Conservation (phyloP, 371 early-diverging fungal species). For the Mucor racemosus region DNA sequence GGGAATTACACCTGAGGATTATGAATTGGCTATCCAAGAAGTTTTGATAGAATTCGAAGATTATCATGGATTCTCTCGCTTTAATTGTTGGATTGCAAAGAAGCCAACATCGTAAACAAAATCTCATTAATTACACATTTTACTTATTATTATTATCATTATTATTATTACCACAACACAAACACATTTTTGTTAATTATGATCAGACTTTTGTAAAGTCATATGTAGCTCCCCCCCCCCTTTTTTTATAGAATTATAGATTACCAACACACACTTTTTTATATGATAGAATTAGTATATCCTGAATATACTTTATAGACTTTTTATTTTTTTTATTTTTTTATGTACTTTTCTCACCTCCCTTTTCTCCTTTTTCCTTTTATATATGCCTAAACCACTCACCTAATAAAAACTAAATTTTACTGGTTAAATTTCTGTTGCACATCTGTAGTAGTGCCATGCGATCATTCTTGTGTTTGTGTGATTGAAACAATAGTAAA, state of each 20-base stretch:
- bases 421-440: neutral
- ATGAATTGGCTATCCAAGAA: slow-evolving; percentile 51
- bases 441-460: no score
- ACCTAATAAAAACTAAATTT: neutral
- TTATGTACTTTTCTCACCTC: neutral
- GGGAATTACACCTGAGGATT: slow-evolving; percentile 49
- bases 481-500: neutral
- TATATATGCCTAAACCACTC: neutral
- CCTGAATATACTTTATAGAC: slow-evolving; percentile 6
- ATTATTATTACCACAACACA: neutral
- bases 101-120: slow-evolving; percentile 23
- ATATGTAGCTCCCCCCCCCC: neutral
- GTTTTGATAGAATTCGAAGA: slow-evolving; percentile 53
- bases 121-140: neutral
- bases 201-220: neutral
- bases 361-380: neutral
- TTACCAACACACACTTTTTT: slow-evolving; percentile 5
- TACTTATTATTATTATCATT: neutral
- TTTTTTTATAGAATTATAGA: slow-evolving; percentile 6
- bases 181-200: no score
- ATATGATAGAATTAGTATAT: slow-evolving; percentile 3
- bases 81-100: slow-evolving; percentile 47
- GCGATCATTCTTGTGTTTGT: neutral
- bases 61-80: slow-evolving; percentile 50
- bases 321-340: no score